A percentile compares a stretch with the other conserved stretches of the same genome.
phyloP scores from a whole-genome alignment of 106 monocot genomes.

The Acorus calamus region DNA sequence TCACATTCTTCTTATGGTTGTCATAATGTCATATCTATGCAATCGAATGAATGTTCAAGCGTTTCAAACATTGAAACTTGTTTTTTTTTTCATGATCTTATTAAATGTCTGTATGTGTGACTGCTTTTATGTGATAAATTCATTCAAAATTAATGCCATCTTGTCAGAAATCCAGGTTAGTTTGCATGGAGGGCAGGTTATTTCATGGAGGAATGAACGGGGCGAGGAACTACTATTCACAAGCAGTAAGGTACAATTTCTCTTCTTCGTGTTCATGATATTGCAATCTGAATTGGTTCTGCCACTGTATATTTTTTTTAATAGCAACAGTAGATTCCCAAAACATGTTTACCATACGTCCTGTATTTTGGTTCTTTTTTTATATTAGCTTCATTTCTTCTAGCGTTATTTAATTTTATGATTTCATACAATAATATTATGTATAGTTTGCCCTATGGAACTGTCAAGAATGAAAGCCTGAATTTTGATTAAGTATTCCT shows the following conservation, averaged over 20 bases:
- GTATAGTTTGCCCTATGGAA: not conserved
- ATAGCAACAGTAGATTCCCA: no score
- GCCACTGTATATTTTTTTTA: no score
- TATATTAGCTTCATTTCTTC: not conserved
- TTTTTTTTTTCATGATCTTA: constrained; percentile 11
- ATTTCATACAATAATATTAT: no score
- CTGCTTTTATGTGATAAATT: no score
- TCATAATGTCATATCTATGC: not conserved
- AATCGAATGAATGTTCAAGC: no score
- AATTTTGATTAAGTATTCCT: not conserved
- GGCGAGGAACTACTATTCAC: constrained; percentile 90
- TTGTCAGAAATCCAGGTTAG: constrained; percentile 50
- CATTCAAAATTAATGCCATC: no score
- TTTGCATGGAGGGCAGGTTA: constrained; percentile 79
- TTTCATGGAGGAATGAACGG: constrained; percentile 78
- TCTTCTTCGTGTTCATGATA: not conserved
- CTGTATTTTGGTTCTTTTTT: no score
- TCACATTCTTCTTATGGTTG: not conserved
- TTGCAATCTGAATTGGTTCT: no score
- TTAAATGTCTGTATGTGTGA: no score
- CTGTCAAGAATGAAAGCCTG: no score
- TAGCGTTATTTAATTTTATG: no score
- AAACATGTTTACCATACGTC: no score
- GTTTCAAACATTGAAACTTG: not conserved
- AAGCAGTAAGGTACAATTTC: constrained; percentile 55